Base-by-base conservation (phyloP, 176 grass and related monocot genomes). In the Aegilops sharonensis region DNA sequence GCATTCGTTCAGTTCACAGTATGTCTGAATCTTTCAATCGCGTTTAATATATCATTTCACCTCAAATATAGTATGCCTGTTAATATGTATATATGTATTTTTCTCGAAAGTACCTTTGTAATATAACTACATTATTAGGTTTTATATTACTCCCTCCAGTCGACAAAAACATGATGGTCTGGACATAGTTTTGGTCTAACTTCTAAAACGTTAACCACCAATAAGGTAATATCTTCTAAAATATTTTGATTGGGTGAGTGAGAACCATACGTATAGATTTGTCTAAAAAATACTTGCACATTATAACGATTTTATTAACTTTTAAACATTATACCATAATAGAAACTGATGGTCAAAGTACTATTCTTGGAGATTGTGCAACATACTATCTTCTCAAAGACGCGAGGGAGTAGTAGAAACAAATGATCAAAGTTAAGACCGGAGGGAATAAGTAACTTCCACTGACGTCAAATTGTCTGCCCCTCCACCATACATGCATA, bases 1-100 rank as follows among this genome's bases (percentile, higher is more conserved):
- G 23, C 60, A 83, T 81, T 70, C 72, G 77, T 39, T 76, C 5
- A 75, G 25, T 85, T 85, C 20, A 35, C 4, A 36, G 52, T 75
- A 57, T 85, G n/a, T 74, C 65, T 85, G 21, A 81, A 42, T 56
- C 13, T 56, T 32, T 60, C 42, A 65, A n/a, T 72, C 72, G 30
- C n/a, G 21, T 73, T 64, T 50, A 42, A 52, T 73, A 43, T 72
- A 43, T 72, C 18, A n/a, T 42, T 74, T 65, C 8, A 34, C 23
- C 18, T 50, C 13, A 14, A 29, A 64, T 68, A 79, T 63, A 21
- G 56, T 50, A 59, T 31, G 29, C 13, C 24, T 30, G 42, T 72
- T 12, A 15, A 54, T 54, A 54, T 54, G 50, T 54, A 54, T 48
- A 47, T 47, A 43, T 14, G 5, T 21, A 1, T 59, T 20, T 57